Evolutionary conservation across 2,329 filamentous ascomycete species (phyloP).

Genomic region (Hypoxylon sp.): DNA sequence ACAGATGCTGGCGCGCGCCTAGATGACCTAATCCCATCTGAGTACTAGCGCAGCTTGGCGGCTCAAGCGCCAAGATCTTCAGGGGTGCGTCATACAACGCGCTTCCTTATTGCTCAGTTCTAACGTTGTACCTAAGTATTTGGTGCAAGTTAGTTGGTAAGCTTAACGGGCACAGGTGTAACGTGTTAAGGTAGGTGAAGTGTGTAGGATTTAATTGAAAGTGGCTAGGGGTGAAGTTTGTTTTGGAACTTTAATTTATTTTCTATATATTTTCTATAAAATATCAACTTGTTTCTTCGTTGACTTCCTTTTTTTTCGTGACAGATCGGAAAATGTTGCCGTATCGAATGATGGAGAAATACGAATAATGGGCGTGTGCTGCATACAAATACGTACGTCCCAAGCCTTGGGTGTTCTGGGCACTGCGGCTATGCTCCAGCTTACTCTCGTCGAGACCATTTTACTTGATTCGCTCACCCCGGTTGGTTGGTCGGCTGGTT

Average conservation of each 20-base stretch:
- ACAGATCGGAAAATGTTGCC: background rate
- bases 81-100: conserved; percentile 29
- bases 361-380: conserved; percentile 14
- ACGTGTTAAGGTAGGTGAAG: background rate
- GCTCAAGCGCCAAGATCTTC: conserved; percentile 43
- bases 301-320: background rate
- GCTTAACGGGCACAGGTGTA: background rate
- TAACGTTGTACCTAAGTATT: background rate
- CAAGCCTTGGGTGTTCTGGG: conserved; percentile 34
- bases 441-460: conserved; percentile 7
- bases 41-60: conserved; percentile 36
- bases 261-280: background rate
- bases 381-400: conserved; percentile 6
- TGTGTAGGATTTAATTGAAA: background rate
- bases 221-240: conserved; percentile 1
- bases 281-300: background rate
- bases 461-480: conserved; percentile 19
- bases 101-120: conserved; percentile 29
- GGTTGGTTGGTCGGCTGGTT: background rate
- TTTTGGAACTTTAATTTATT: conserved; percentile 9
- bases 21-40: conserved; percentile 30
- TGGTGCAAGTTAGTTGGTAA: background rate
- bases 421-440: conserved; percentile 36
- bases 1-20: conserved; percentile 36
- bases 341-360: background rate